Evolutionary conservation across 306 rosid species (phyloP), one percentile per base, ranked within the genome.

Genomic region (Herpetospermum pedunculosum): DNA sequence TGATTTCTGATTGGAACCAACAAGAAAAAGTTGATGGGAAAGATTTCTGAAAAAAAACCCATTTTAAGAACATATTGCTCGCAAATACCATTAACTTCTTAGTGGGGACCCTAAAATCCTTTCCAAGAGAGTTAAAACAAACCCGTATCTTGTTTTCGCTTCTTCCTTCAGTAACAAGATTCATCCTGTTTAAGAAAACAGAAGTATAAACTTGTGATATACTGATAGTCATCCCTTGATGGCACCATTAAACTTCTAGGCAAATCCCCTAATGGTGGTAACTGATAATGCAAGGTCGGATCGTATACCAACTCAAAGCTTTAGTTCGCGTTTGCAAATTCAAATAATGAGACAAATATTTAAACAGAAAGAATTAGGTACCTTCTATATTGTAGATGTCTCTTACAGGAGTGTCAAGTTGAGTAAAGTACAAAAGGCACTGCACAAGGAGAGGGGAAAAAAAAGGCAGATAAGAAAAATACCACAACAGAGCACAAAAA

Each of bases 351-450:
- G 58, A 29, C 26, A 25, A 23, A 25, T 40, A 46, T 46, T 70
- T 29, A 29, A 70, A 70, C 59, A 70, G 13, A 21, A 69, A 11
- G 18, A 47, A n/a, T n/a, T n/a, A n/a, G 50, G 48, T 73, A 73
- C 76, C 76, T 73, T 63, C 65, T 37, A 32, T 12, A 52, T 18
- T 53, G 48, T 15, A 50, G 63, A 35, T 53, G 67, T 37, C 15
- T 37, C 67, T 8, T 35, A 47, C 59, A 15, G 44, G 26, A 70
- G 18, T 8, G 41, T 70, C 44, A 70, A 70, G 75, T 79, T 67
- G 93, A 87, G 80, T 84, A 83, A 76, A 92, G 80, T 52, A 92
- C 82, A 79, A 90, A 86, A 43, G 96, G 96, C 43, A 92, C 96
- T 90, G 76, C 92, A 81, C 18, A 76, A 71, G 47, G 10, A 6